Base-by-base conservation (phyloP, 306 rosid species). In the Castanea crenata region DNA sequence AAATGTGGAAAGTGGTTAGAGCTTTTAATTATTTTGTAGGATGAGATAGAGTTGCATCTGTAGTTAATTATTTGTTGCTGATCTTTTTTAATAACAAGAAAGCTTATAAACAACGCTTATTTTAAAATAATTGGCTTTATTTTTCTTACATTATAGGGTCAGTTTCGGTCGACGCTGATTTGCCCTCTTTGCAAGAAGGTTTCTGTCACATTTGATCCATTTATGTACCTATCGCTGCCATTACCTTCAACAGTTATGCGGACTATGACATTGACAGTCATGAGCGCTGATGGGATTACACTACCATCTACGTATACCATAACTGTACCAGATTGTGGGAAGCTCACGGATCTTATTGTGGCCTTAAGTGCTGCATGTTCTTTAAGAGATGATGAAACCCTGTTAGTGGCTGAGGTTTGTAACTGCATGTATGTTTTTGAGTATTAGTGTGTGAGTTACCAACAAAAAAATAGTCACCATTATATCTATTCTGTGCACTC, bases 141-240 rank as follows among this genome's bases (percentile, higher is more conserved):
- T 76, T 69, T 27, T 20, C 38, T 85, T 29, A 27, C 61, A 51
- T 83, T 87, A 80, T 74, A 92, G 97, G 98, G 98, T 56, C 97
- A 92, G 80, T 94, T 85, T 74, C 92, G 94, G 31, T 94, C 98
- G 3, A 87, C 88, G 44, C 81, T 94, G 88, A 90, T 92, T 55
- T 94, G 98, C 83, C 92, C 97, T 75, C 76, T 79, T 73, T 94
- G 97, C 90, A 74, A 71, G 84, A 90, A 90, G 92, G 85, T 87
- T 71, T 89, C 97, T 49, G 78, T 92, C 68, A 94, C 92, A 56
- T 94, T 94, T 90, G 98, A 94, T 77, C 98, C 98, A 46, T 94
- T 94, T 87, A 89, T 94, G 96, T 90, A 92, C 74, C 89, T 94
- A 5, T 90, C 98, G 25, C 79, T 94, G 73, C 98, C 98, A 10